Evolutionary conservation across 305 asterid genomes (phyloP).

Genomic region (Rubia occidens): DNA sequence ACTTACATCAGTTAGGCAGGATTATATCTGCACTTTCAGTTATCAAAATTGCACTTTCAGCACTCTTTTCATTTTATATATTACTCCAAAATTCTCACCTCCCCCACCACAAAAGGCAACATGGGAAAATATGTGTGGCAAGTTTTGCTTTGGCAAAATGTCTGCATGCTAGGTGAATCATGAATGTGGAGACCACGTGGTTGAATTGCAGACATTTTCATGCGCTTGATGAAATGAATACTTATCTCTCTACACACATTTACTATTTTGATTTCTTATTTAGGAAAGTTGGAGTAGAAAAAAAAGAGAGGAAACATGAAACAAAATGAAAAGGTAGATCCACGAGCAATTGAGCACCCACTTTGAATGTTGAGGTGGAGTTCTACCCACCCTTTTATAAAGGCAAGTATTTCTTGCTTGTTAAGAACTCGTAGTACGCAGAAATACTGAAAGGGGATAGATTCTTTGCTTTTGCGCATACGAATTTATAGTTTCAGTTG

Average conservation of each 20-base stretch:
- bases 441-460: too few species aligned
- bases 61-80: too few species aligned
- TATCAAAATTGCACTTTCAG: too few species aligned
- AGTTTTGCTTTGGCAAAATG: not conserved
- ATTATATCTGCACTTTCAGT: too few species aligned
- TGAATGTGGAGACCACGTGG: not conserved
- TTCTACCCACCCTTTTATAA: constrained; percentile 1
- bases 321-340: not conserved
- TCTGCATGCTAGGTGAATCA: not conserved
- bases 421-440: too few species aligned
- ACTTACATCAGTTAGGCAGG: too few species aligned
- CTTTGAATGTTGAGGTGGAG: not conserved
- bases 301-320: not conserved
- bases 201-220: not conserved
- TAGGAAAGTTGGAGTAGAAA: not conserved
- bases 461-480: too few species aligned
- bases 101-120: too few species aligned
- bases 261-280: not conserved
- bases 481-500: too few species aligned
- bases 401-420: not conserved
- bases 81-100: too few species aligned
- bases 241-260: too few species aligned
- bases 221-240: not conserved
- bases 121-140: too few species aligned
- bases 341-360: constrained; percentile 2